A percentile compares a stretch with the other conserved stretches of the same genome.
Evolutionary conservation across 169 alveolate genomes (phyloP).

Genomic region (Perkinsus chesapeaki): DNA sequence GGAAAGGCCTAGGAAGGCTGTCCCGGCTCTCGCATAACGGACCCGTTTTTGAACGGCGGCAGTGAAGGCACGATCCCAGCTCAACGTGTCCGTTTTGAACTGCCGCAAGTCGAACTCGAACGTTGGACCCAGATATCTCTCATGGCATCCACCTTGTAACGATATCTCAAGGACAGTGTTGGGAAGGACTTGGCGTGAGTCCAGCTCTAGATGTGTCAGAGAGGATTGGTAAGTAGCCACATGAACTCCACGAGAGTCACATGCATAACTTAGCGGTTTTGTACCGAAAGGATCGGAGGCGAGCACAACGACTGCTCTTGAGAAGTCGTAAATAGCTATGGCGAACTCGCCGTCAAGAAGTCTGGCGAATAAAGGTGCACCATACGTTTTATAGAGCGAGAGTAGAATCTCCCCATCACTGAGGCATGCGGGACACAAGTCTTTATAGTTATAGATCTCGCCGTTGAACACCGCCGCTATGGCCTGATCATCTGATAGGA

Average conservation of each 20-base stretch:
- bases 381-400: not conserved
- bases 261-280: not conserved
- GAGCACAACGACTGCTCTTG: not conserved
- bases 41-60: not conserved
- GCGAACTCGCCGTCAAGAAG: constrained; percentile 14
- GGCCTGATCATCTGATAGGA: not conserved
- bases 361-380: not conserved
- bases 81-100: not conserved
- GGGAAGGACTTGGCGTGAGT: constrained; percentile 22
- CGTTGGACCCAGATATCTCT: not conserved
- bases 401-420: not conserved
- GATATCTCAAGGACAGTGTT: constrained; percentile 18
- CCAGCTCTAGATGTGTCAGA: not conserved
- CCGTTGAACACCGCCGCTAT: not conserved
- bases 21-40: not conserved
- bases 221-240: constrained; percentile 9
- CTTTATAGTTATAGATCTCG: constrained; percentile 7
- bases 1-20: constrained; percentile 3
- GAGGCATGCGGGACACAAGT: not conserved
- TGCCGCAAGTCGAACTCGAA: constrained; percentile 13
- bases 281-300: constrained; percentile 7
- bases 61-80: constrained; percentile 1
- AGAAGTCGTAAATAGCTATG: not conserved
- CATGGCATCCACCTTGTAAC: not conserved
- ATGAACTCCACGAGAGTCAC: not conserved